Percentiles rank a stretch among this genome's conserved stretches.
These are phyloP conservation scores for Lepraria neglecta DNA, from an alignment of 495 filamentous ascomycete genomes.

Conservation along the genomic window DNA sequence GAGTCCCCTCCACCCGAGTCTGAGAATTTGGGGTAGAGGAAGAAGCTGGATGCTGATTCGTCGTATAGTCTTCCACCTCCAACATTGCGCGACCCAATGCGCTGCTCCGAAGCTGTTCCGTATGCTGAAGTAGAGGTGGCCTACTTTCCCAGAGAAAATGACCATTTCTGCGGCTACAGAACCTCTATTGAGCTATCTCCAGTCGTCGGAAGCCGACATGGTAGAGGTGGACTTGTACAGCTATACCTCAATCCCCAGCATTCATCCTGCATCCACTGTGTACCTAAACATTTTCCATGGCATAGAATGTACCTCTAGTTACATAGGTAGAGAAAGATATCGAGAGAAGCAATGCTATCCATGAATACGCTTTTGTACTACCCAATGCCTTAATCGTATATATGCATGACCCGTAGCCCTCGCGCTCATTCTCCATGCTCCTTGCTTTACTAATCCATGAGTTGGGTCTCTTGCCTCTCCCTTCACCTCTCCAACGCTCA, in stretches of 20 bases:
- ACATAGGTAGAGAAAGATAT: neutral
- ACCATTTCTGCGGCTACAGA: neutral
- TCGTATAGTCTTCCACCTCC: conserved; percentile 85
- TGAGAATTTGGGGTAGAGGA: neutral
- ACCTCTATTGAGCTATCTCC: too few relatives aligned
- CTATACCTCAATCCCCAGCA: conserved; percentile 10
- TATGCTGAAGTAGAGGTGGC: conserved; percentile 59
- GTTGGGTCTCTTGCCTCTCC: too few relatives aligned
- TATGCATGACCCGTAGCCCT: too few relatives aligned
- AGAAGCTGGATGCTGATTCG: neutral
- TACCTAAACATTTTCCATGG: conserved; percentile 9
- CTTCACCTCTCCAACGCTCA: too few relatives aligned
- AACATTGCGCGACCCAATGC: conserved; percentile 85
- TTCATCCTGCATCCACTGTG: conserved; percentile 2
- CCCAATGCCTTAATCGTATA: neutral
- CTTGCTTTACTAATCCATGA: too few relatives aligned
- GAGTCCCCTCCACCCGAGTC: conserved; percentile 39
- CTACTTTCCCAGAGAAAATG: too few relatives aligned
- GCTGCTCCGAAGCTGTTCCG: conserved; percentile 94
- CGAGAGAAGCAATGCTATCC: neutral
- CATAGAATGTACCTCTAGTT: conserved; percentile 15
- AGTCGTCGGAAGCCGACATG: neutral
- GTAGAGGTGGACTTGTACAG: conserved; percentile 14
- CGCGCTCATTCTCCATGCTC: too few relatives aligned
- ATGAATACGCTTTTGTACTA: neutral